Conservation (phyloP, 176 grass and related monocot species). For the Carex parvula region DNA sequence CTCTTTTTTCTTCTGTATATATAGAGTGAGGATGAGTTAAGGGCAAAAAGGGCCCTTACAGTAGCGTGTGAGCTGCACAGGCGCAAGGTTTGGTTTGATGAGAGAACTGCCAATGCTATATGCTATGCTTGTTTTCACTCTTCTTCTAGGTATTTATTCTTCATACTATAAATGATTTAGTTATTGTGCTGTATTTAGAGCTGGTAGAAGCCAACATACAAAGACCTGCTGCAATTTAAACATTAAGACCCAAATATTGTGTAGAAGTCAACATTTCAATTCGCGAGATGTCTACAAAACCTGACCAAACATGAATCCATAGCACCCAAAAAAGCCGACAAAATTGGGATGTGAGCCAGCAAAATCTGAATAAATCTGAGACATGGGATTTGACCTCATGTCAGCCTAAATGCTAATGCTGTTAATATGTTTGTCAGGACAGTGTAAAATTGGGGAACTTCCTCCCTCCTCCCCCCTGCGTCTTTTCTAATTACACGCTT, state of each 20-base stretch:
- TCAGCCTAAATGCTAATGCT: not conserved
- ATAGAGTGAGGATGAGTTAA: slow-evolving; percentile 76
- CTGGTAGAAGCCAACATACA: not conserved
- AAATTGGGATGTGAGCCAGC: not conserved
- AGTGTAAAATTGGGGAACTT: not conserved
- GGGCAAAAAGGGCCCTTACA: slow-evolving; percentile 84
- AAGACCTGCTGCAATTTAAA: not conserved
- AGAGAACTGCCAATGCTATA: slow-evolving; percentile 82
- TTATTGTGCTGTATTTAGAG: not conserved
- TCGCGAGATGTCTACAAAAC: not conserved
- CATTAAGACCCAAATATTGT: not conserved
- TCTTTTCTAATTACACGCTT: slow-evolving; percentile 25
- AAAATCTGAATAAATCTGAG: not conserved
- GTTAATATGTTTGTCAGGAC: not conserved
- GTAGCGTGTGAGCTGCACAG: slow-evolving; percentile 85
- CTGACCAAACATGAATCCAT: not conserved
- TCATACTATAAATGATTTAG: not conserved
- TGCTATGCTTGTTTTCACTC: slow-evolving; percentile 89
- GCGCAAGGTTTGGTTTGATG: slow-evolving; percentile 93
- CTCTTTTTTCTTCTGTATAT: not conserved
- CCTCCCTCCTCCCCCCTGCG: not conserved
- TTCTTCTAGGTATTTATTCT: slow-evolving; percentile 54
- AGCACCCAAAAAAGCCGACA: not conserved
- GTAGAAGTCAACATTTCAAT: not conserved
- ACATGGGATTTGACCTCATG: not conserved